A percentile compares a stretch with the other conserved stretches of the same genome.
These are phyloP conservation scores for Boletales sp. DNA, from an alignment of 768 basidiomycete genomes.

Conservation along the genomic window DNA sequence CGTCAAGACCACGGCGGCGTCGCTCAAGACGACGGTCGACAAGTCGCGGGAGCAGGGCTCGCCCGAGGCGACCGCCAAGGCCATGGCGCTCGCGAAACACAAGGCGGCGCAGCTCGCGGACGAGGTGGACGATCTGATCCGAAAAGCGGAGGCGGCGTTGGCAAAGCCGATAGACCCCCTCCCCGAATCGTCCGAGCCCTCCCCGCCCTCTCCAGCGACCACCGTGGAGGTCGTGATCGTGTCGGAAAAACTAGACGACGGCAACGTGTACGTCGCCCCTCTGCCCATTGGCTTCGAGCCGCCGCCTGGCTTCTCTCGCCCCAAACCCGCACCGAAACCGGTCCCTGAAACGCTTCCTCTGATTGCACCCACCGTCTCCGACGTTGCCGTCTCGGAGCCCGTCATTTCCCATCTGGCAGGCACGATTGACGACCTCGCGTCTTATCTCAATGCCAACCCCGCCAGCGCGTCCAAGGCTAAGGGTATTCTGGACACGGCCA, in stretches of 20 bases:
- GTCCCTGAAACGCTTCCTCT: slow-evolving; percentile 54
- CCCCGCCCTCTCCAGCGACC: slow-evolving; percentile 24
- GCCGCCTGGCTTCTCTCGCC: slow-evolving; percentile 49
- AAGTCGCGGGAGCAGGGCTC: slow-evolving; percentile 32
- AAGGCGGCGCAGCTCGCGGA: slow-evolving; percentile 7
- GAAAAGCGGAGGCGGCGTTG: slow-evolving; percentile 63
- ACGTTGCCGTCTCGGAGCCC: slow-evolving; percentile 77
- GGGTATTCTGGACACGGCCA: slow-evolving; percentile 75
- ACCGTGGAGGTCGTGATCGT: slow-evolving; percentile 21
- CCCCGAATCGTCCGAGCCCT: slow-evolving; percentile 17
- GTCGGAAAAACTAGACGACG: slow-evolving; percentile 22
- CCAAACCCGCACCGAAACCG: slow-evolving; percentile 46
- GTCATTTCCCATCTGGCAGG: slow-evolving; percentile 88
- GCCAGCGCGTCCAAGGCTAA: slow-evolving; percentile 62
- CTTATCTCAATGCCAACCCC: slow-evolving; percentile 75
- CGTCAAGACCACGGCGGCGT: too few relatives aligned
- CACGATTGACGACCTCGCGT: slow-evolving; percentile 87
- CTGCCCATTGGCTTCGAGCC: slow-evolving; percentile 95
- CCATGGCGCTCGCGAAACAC: slow-evolving; percentile 37
- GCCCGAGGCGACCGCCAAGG: slow-evolving; percentile 31
- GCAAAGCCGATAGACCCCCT: slow-evolving; percentile 36
- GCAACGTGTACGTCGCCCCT: slow-evolving; percentile 50
- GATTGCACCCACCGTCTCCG: slow-evolving; percentile 77
- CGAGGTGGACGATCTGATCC: slow-evolving; percentile 65
- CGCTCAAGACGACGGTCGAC: slow-evolving; percentile 46